These are phyloP conservation scores for Backusella tuberculispora DNA, from an alignment of 192 early-diverging fungal genomes.

Conservation along the genomic window DNA sequence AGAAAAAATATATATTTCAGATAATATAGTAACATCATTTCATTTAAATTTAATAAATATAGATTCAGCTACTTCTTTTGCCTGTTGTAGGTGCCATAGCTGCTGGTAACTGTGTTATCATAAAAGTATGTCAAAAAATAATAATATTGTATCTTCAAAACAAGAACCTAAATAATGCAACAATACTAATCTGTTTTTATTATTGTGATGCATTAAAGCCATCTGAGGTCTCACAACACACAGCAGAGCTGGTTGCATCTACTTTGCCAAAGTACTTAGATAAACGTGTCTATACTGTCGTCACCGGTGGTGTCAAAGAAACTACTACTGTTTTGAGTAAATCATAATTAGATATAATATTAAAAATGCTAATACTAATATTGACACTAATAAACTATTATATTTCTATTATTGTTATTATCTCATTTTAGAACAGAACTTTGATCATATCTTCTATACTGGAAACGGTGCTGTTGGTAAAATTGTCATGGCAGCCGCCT, in stretches of 20 bases:
- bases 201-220: constrained; percentile 51
- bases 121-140: constrained; percentile 50
- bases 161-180: not conserved
- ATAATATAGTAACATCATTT: not conserved
- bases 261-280: constrained; percentile 82
- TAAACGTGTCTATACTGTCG: constrained; percentile 58
- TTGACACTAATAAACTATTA: too few species aligned
- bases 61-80: constrained; percentile 64
- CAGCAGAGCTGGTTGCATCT: constrained; percentile 63
- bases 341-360: constrained; percentile 26
- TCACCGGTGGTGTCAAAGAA: constrained; percentile 80
- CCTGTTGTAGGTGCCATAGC: constrained; percentile 88
- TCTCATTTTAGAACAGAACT: constrained; percentile 65
- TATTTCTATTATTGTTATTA: constrained; percentile 47
- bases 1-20: not conserved
- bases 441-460: constrained; percentile 92
- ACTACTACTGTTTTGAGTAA: constrained; percentile 61
- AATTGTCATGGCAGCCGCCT: constrained; percentile 79
- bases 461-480: constrained; percentile 78
- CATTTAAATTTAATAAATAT: constrained; percentile 8
- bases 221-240: constrained; percentile 78
- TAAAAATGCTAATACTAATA: too few species aligned
- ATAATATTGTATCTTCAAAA: not conserved
- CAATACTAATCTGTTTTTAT: not conserved
- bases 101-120: constrained; percentile 83